Conservation (phyloP, 2,329 filamentous ascomycete species). For the Cucurbitaria berberidis region DNA sequence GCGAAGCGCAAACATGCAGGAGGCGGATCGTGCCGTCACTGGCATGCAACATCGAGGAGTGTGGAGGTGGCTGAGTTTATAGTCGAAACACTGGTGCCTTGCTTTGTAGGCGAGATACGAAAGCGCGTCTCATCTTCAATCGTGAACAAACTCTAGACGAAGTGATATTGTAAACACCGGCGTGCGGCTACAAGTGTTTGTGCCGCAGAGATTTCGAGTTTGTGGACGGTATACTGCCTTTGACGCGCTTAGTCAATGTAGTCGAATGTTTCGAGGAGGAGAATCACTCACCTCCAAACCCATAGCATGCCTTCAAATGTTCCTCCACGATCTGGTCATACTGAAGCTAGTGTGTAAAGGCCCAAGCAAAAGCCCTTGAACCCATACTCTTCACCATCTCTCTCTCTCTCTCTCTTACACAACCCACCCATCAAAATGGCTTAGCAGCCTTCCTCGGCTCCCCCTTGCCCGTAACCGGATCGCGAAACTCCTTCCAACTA, state of each 20-base stretch:
- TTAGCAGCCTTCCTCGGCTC: slow-evolving; percentile 94
- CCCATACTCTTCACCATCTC: background rate
- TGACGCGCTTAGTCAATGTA: background rate
- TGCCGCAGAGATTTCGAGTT: background rate
- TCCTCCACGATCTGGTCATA: background rate
- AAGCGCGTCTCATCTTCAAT: background rate
- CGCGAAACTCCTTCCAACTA: slow-evolving; percentile 93
- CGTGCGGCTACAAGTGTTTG: background rate
- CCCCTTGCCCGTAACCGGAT: slow-evolving; percentile 75
- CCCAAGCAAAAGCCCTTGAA: background rate
- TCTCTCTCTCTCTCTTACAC: too few relatives aligned
- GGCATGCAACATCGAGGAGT: background rate
- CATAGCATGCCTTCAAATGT: background rate
- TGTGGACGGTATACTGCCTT: background rate
- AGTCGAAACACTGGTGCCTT: background rate
- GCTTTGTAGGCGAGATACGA: background rate
- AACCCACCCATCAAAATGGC: slow-evolving; percentile 74
- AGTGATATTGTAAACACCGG: background rate
- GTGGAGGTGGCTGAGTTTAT: background rate
- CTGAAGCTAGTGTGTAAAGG: background rate
- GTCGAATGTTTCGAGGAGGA: background rate
- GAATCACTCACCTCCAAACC: background rate
- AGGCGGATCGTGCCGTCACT: background rate
- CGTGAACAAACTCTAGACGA: too few relatives aligned
- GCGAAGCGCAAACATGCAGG: background rate